Conservation (phyloP, 2,329 filamentous ascomycete genomes). For the Pseudogymnoascus sp. region DNA sequence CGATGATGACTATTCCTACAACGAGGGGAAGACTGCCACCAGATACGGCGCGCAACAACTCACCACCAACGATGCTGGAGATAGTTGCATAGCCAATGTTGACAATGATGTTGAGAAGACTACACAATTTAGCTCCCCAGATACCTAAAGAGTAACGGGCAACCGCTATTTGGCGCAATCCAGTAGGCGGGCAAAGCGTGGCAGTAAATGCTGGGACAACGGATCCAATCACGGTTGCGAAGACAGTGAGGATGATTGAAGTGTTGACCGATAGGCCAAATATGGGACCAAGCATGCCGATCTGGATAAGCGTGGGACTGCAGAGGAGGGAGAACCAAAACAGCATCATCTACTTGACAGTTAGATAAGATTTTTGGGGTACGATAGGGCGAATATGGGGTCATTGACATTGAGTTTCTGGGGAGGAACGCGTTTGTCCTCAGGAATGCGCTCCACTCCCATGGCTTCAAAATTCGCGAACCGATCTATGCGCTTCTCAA, state of each 20-base stretch:
- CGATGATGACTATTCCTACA: slow-evolving; percentile 53
- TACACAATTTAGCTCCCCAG: slow-evolving; percentile 26
- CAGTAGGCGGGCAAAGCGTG: slow-evolving; percentile 17
- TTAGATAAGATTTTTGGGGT: background rate
- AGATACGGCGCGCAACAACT: slow-evolving; percentile 47
- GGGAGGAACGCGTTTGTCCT: slow-evolving; percentile 8
- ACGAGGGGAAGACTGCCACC: slow-evolving; percentile 42
- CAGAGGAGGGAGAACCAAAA: slow-evolving; percentile 14
- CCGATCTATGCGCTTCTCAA: slow-evolving; percentile 10
- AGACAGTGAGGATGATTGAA: slow-evolving; percentile 22
- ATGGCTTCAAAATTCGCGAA: slow-evolving; percentile 6
- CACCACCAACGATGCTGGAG: slow-evolving; percentile 52
- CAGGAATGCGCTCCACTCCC: slow-evolving; percentile 11
- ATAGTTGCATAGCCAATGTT: slow-evolving; percentile 52
- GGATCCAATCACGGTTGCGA: slow-evolving; percentile 22
- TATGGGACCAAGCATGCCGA: slow-evolving; percentile 24
- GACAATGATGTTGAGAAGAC: slow-evolving; percentile 24
- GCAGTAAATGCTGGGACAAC: slow-evolving; percentile 17
- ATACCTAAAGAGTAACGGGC: slow-evolving; percentile 26
- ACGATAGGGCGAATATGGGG: background rate
- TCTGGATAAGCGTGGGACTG: slow-evolving; percentile 16
- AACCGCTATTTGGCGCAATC: slow-evolving; percentile 26
- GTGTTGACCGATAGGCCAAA: slow-evolving; percentile 24
- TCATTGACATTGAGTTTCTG: slow-evolving; percentile 12
- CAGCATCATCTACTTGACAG: slow-evolving; percentile 5